Percentiles rank a stretch among this genome's conserved stretches.
phyloP scores from a whole-genome alignment of 2,329 filamentous ascomycete species.

The Calonectria henricotiae region DNA sequence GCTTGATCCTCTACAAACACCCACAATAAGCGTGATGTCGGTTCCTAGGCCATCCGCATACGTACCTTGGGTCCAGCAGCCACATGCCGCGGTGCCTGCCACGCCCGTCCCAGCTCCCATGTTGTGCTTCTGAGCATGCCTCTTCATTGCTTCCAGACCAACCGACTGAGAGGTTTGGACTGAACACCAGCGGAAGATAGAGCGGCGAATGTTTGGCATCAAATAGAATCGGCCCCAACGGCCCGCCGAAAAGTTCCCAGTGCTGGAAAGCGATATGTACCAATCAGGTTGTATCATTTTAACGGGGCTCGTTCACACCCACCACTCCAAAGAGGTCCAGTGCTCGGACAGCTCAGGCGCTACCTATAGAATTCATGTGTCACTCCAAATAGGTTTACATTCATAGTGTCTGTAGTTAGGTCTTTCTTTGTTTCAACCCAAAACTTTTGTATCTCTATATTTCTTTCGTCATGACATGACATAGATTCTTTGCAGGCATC shows the following conservation, averaged over 20 bases:
- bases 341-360: not conserved
- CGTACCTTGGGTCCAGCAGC: constrained; percentile 48
- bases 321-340: not conserved
- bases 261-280: constrained; percentile 27
- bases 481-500: constrained; percentile 38
- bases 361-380: not conserved
- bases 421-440: constrained; percentile 3
- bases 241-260: constrained; percentile 26
- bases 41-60: constrained; percentile 13
- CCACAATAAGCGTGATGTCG: constrained; percentile 36
- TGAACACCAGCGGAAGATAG: constrained; percentile 3
- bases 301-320: constrained; percentile 29
- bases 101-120: constrained; percentile 55
- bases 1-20: constrained; percentile 37
- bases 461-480: constrained; percentile 40
- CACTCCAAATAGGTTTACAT: constrained; percentile 4
- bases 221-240: constrained; percentile 5
- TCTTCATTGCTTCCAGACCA: constrained; percentile 54
- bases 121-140: constrained; percentile 58
- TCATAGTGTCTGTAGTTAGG: too few species aligned
- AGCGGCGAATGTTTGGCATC: constrained; percentile 17
- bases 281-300: constrained; percentile 28
- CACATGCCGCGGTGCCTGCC: constrained; percentile 49
- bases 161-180: constrained; percentile 20
- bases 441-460: constrained; percentile 13